These are phyloP conservation scores for Debaryomyces prosopidis DNA, from an alignment of 805 yeast genomes.

Conservation along the genomic window DNA sequence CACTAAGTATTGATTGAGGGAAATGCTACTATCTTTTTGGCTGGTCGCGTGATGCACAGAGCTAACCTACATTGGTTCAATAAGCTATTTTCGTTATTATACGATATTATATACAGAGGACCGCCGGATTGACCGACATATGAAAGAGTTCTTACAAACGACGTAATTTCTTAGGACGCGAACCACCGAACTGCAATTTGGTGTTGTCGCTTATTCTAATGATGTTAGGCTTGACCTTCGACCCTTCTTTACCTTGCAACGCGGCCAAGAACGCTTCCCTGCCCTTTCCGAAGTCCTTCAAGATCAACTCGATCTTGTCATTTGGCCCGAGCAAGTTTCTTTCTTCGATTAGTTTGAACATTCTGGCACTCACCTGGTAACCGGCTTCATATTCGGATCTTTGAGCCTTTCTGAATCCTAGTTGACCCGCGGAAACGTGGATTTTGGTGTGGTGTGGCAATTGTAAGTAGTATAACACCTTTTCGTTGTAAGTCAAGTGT, in stretches of 20 bases:
- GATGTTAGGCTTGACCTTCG: slow-evolving; percentile 61
- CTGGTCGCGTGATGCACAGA: too few species aligned
- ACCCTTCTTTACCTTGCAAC: slow-evolving; percentile 86
- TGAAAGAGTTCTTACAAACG: slow-evolving; percentile 47
- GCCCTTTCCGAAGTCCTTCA: slow-evolving; percentile 86
- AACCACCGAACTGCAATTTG: slow-evolving; percentile 89
- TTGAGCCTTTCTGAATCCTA: slow-evolving; percentile 87
- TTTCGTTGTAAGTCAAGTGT: slow-evolving; percentile 57
- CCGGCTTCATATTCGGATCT: slow-evolving; percentile 93
- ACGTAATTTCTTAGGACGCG: slow-evolving; percentile 77
- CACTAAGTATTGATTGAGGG: too few species aligned
- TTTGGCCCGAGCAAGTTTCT: slow-evolving; percentile 49
- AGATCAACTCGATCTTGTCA: slow-evolving; percentile 70
- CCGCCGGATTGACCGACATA: not conserved
- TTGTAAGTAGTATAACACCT: slow-evolving; percentile 74
- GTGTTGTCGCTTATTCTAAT: slow-evolving; percentile 78
- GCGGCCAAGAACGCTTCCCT: slow-evolving; percentile 85
- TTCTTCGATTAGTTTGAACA: slow-evolving; percentile 72
- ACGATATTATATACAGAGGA: slow-evolving; percentile 1
- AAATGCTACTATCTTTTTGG: too few species aligned
- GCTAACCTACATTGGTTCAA: too few species aligned
- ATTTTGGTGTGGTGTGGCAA: slow-evolving; percentile 75
- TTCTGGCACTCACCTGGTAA: slow-evolving; percentile 74
- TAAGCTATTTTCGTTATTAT: too few species aligned
- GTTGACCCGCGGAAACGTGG: slow-evolving; percentile 75